Evolutionary conservation across 805 yeast species (phyloP).

Genomic region (Metschnikowia peoriensis): DNA sequence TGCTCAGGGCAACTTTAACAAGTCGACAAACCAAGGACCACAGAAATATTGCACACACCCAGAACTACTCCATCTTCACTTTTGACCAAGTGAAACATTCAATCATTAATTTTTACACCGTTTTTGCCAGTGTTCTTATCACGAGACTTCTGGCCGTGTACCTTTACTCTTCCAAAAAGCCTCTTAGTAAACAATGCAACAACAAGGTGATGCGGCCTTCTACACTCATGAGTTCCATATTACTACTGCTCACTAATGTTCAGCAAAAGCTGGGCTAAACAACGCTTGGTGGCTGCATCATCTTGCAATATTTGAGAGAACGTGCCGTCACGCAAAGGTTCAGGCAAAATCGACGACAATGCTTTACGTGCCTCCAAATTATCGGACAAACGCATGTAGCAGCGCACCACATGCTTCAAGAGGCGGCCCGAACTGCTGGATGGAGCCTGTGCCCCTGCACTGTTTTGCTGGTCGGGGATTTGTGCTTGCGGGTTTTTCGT

Average conservation of each 20-base stretch:
- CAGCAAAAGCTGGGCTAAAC: slow-evolving; percentile 77
- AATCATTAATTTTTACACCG: too few species aligned
- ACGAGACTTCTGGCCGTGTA: too few species aligned
- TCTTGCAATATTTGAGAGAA: slow-evolving; percentile 77
- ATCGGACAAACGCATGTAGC: slow-evolving; percentile 87
- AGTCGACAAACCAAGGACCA: too few species aligned
- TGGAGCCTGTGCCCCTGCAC: slow-evolving; percentile 14
- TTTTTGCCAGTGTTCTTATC: too few species aligned
- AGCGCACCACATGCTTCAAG: slow-evolving; percentile 89
- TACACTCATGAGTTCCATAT: too few species aligned
- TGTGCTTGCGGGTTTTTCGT: slow-evolving; percentile 49
- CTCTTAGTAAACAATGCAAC: too few species aligned
- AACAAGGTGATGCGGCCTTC: too few species aligned
- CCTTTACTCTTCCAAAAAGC: too few species aligned
- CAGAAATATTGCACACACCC: too few species aligned
- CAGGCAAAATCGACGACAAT: slow-evolving; percentile 78
- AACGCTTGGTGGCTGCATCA: slow-evolving; percentile 83
- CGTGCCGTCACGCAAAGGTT: slow-evolving; percentile 82
- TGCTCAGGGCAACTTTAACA: too few species aligned
- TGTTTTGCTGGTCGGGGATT: slow-evolving; percentile 2
- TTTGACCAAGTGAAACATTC: too few species aligned
- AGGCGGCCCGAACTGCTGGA: slow-evolving; percentile 68
- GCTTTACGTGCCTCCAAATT: slow-evolving; percentile 89
- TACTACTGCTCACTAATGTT: slow-evolving; percentile 40
- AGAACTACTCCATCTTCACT: too few species aligned